These are phyloP conservation scores for Viridothelium virens DNA, from an alignment of 495 filamentous ascomycete species.

Conservation along the genomic window DNA sequence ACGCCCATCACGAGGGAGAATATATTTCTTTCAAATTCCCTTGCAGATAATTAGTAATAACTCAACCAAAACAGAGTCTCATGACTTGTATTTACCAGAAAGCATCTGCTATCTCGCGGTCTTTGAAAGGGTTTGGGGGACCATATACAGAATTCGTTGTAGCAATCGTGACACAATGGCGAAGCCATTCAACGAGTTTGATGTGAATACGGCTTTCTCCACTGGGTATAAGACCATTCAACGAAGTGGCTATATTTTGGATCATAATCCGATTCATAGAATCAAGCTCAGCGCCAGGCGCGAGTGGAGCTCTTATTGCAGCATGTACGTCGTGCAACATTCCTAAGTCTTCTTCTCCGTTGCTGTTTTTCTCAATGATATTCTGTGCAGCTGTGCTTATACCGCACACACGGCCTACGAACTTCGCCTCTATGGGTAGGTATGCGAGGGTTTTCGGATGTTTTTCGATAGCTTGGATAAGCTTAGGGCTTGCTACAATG, in stretches of 20 bases:
- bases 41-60: slow-evolving; percentile 16
- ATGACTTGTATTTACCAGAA: slow-evolving; percentile 39
- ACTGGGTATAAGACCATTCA: slow-evolving; percentile 19
- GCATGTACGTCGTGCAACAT: slow-evolving; percentile 30
- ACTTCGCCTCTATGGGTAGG: slow-evolving; percentile 36
- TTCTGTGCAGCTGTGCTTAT: slow-evolving; percentile 28
- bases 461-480: slow-evolving; percentile 34
- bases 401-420: slow-evolving; percentile 31
- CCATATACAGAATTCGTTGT: slow-evolving; percentile 47
- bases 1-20: slow-evolving; percentile 14
- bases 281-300: slow-evolving; percentile 32
- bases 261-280: slow-evolving; percentile 37
- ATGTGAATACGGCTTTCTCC: neutral
- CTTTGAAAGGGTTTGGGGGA: slow-evolving; percentile 42
- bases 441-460: slow-evolving; percentile 35
- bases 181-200: slow-evolving; percentile 36
- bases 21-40: slow-evolving; percentile 42
- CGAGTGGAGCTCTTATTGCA: slow-evolving; percentile 32
- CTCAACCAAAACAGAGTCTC: neutral
- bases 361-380: slow-evolving; percentile 27
- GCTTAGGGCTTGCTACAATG: slow-evolving; percentile 32
- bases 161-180: slow-evolving; percentile 40
- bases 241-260: slow-evolving; percentile 23
- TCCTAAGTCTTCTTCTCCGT: slow-evolving; percentile 29
- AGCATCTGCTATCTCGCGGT: slow-evolving; percentile 34